Evolutionary conservation across 768 basidiomycete genomes (phyloP), one percentile per base, ranked within the genome.

Genomic region (Suillus luteus): DNA sequence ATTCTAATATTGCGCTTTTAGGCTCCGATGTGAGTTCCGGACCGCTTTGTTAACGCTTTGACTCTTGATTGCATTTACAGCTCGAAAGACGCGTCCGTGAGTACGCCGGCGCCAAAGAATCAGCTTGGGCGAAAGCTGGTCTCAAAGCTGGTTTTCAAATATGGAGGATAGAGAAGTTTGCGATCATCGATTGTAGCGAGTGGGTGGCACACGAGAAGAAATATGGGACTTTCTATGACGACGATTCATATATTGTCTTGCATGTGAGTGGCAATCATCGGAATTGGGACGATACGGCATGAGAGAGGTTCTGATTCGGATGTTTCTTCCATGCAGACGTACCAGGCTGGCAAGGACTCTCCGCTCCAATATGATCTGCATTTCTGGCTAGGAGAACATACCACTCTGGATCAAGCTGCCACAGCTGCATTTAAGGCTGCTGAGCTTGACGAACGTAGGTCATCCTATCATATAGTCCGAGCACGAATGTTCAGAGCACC

Each of bases 401-500:
- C 86, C 1, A 83, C 78, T 24, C 83, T 86, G 67, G 86, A 88
- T 64, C 86, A 89, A 70, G 85, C 74, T 15, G 85, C 83, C 2
- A 86, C 85, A 6, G 86, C 85, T 11, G 86, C 85, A 4, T 88
- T 86, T 71, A 88, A 87, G 78, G 85, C 86, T 7, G 86, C 88
- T 12, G 87, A 88, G 70, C 76, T 87, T 1, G 88, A 89, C 64
- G 87, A 88, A 66, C 80, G 86, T 88, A 59, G 59, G 84, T 77
- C 5, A 10, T 41, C 48, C 12, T 10, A 14, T 24, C 14, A 22
- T 12, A 24, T 9, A 9, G 7, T 31, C 14, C 15, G 0, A 33
- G 15, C 14, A 11, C 5, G 43, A 35, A 41, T 14, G 14, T 17
- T 61, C 17, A 52, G 4, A 19, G 27, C 3, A 31, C 51, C 27